Percentiles rank a stretch among this genome's conserved stretches.
These are phyloP conservation scores for Handroanthus guayacan DNA, from an alignment of 257 asterid species.

Conservation along the genomic window DNA sequence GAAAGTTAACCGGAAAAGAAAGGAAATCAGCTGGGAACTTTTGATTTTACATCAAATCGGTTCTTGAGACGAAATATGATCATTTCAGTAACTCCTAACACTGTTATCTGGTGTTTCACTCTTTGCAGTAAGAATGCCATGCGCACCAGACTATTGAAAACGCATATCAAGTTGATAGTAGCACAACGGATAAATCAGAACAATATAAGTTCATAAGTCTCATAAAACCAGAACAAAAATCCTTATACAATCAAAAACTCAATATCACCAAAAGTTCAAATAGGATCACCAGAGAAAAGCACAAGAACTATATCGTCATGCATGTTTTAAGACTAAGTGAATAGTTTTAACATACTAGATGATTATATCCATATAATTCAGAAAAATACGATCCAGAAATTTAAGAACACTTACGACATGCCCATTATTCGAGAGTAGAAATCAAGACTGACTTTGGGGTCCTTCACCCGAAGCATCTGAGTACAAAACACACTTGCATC, in stretches of 20 bases:
- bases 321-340: not conserved
- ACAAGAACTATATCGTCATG: constrained; percentile 9
- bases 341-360: no score
- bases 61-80: no score
- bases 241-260: not conserved
- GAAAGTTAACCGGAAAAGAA: not conserved
- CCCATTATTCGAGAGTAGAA: constrained; percentile 93
- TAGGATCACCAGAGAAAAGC: constrained; percentile 3
- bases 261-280: not conserved
- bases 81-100: no score
- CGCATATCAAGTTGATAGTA: not conserved
- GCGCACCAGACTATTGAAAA: not conserved
- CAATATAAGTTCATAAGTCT: not conserved
- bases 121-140: no score
- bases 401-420: constrained; percentile 79
- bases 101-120: no score
- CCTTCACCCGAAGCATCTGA: constrained; percentile 95
- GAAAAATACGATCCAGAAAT: constrained; percentile 1
- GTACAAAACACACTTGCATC: constrained; percentile 30
- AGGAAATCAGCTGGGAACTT: not conserved
- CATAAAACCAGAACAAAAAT: not conserved
- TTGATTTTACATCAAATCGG: not conserved
- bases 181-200: not conserved
- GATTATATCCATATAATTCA: not conserved
- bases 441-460: constrained; percentile 91